Evolutionary conservation across 306 rosid species (phyloP).

Genomic region (Glycine tomentella): DNA sequence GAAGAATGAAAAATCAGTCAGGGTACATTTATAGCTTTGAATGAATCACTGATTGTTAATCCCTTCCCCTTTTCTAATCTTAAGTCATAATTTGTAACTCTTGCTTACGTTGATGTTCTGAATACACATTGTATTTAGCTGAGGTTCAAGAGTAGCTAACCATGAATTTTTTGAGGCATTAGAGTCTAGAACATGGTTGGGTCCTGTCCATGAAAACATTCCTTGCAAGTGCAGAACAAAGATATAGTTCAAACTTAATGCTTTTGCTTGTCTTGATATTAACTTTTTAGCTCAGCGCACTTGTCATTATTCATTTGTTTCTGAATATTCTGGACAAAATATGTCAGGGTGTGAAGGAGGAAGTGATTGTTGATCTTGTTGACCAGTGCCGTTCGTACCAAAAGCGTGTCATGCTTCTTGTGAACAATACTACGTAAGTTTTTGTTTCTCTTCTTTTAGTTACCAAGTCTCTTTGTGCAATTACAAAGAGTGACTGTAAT

Average conservation of each 20-base stretch:
- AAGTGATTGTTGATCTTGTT: constrained; percentile 91
- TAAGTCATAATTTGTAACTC: constrained; percentile 7
- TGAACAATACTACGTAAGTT: constrained; percentile 76
- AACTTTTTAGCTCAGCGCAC: neutral
- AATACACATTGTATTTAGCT: neutral
- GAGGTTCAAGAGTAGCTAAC: constrained; percentile 20
- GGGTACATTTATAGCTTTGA: neutral
- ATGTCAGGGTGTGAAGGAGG: constrained; percentile 88
- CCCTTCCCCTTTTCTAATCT: neutral
- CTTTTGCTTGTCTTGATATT: neutral
- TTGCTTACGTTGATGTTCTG: constrained; percentile 9
- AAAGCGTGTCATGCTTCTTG: constrained; percentile 91
- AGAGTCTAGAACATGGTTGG: constrained; percentile 13
- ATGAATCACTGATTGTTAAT: constrained; percentile 13
- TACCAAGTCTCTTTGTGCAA: constrained; percentile 3
- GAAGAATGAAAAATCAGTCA: constrained; percentile 1
- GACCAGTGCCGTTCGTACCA: constrained; percentile 95
- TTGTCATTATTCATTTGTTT: constrained; percentile 37
- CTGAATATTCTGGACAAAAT: constrained; percentile 39
- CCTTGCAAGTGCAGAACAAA: constrained; percentile 30
- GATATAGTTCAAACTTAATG: constrained; percentile 11
- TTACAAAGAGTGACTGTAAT: constrained; percentile 41
- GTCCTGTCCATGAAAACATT: neutral
- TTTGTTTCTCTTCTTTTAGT: neutral
- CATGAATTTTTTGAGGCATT: constrained; percentile 25